Conservation (phyloP, 208 protist genomes). For the Acanthamoeba healyi region DNA sequence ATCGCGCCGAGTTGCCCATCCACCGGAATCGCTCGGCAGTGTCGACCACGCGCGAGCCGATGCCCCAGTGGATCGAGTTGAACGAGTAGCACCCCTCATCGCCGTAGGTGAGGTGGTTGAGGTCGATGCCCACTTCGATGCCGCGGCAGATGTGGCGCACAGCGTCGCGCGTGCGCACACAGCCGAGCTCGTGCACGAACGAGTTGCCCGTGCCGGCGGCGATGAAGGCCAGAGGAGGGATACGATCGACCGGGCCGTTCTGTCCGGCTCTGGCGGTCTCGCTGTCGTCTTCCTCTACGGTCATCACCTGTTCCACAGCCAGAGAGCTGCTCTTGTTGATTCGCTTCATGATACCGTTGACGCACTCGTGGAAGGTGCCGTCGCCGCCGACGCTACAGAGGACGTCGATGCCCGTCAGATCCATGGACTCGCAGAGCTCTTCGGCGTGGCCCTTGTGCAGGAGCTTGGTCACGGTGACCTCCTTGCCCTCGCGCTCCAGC, state of each 20-base stretch:
- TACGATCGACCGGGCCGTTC: not conserved
- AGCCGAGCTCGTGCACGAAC: constrained; percentile 61
- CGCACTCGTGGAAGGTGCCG: constrained; percentile 65
- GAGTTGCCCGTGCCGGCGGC: constrained; percentile 70
- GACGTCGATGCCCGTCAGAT: constrained; percentile 15
- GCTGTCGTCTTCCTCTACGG: not conserved
- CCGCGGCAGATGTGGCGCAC: constrained; percentile 52
- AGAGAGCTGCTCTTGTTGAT: not conserved
- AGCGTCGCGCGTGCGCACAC: not conserved
- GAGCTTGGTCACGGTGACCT: not conserved
- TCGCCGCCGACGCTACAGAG: constrained; percentile 17
- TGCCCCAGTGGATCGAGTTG: constrained; percentile 73
- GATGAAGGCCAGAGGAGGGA: constrained; percentile 46
- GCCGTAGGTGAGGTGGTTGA: constrained; percentile 21
- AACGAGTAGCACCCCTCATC: constrained; percentile 72
- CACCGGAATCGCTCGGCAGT: constrained; percentile 47
- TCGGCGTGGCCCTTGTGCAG: constrained; percentile 53
- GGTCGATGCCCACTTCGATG: constrained; percentile 1
- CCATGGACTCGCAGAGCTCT: constrained; percentile 39
- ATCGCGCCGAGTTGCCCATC: constrained; percentile 45
- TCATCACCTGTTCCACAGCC: not conserved
- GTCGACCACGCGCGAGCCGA: constrained; percentile 5
- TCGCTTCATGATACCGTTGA: constrained; percentile 59
- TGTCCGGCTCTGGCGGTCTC: too few relatives aligned
- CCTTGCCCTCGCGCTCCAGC: not conserved